Base-by-base conservation (phyloP, 2,329 filamentous ascomycete species). In the Aspergillus versicolor region DNA sequence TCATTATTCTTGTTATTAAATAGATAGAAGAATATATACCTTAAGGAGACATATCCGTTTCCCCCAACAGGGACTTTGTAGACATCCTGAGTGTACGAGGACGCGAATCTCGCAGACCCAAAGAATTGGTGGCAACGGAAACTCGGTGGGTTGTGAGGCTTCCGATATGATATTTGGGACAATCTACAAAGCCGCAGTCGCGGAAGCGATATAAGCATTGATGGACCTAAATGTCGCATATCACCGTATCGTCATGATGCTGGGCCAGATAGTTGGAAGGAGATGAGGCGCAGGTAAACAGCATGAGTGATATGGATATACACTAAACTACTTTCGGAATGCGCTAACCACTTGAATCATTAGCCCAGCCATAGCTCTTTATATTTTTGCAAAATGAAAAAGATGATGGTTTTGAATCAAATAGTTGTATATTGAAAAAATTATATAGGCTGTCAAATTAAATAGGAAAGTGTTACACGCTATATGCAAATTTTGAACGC, bases 11-110 rank as follows among this genome's bases (percentile, higher is more conserved):
- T 5, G 21, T 19, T 5, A 27, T 32, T 22, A 41, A 6, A 21
- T 11, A 27, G 8, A 30, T 9, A 4, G 8, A 11, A 30, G 1
- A 30, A 30, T 46, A 41, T 7, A 30, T 41, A 73, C 71, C 57
- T 66, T 13, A 73, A 40, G 4, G 61, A 62, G 13, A 73, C 60
- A 43, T 56, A 45, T 19, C 71, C 70, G 60, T 66, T 68, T 42
- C 65, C 66, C 15, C 71, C 69, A 46, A 73, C 57, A 2, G 67
- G 66, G 12, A 72, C 46, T 24, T 60, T 30, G n/a, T 37, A 49
- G 17, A 48, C n/a, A 2, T 22, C 21, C 22, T 42, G 5, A 17
- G 37, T 32, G n/a, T 42, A 34, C 5, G 27, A 46, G 27, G 51
- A 53, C 21, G 42, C 51, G 42, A 43, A 53, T 22, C 51, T 38